Conservation (phyloP, 2,329 filamentous ascomycete genomes). For the Beauveria brongniartii region DNA sequence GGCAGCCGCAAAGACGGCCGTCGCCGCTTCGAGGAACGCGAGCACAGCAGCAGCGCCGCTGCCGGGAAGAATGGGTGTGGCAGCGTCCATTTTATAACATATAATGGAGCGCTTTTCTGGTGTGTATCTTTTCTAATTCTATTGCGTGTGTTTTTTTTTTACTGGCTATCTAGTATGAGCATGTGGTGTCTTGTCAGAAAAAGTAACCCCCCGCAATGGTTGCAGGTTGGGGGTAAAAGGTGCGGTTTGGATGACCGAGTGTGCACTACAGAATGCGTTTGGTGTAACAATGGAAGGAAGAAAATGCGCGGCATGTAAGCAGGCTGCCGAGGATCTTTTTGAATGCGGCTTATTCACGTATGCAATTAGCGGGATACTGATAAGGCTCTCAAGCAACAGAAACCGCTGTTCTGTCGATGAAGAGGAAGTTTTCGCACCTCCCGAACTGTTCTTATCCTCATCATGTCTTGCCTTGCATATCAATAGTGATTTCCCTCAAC, state of each 20-base stretch:
- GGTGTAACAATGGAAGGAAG: not conserved
- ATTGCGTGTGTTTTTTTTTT: not conserved
- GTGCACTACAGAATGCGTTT: not conserved
- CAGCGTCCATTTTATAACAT: slow-evolving; percentile 26
- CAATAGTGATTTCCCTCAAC: no score
- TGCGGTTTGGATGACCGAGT: not conserved
- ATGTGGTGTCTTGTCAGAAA: not conserved
- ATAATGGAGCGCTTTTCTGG: slow-evolving; percentile 16
- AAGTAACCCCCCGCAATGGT: not conserved
- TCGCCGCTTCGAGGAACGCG: slow-evolving; percentile 15
- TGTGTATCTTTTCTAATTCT: not conserved
- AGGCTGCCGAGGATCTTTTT: not conserved
- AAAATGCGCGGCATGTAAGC: not conserved
- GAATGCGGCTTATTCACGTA: not conserved
- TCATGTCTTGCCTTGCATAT: no score
- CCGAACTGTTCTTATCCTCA: not conserved
- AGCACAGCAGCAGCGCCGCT: slow-evolving; percentile 11
- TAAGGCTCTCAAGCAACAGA: not conserved
- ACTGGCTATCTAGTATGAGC: not conserved
- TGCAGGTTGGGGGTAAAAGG: not conserved
- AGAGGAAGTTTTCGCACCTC: not conserved
- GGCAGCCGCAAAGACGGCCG: slow-evolving; percentile 12
- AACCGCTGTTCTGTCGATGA: not conserved
- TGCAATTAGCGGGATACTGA: slow-evolving; percentile 3
- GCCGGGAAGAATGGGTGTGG: not conserved